These are phyloP conservation scores for Termitomyces sp. DNA, from an alignment of 768 basidiomycete genomes.

Conservation along the genomic window DNA sequence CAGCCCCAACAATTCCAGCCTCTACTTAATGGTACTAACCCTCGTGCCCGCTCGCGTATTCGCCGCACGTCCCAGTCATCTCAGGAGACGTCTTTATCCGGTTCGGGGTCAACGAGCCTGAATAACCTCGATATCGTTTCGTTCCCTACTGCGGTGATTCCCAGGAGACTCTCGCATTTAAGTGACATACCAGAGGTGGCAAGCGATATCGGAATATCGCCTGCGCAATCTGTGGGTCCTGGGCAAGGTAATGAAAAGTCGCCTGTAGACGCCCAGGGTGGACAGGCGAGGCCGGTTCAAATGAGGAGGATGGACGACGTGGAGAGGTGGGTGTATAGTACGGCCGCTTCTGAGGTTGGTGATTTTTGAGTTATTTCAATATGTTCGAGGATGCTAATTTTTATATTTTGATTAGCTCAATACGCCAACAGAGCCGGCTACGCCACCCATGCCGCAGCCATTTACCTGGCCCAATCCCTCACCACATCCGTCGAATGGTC, in stretches of 20 bases:
- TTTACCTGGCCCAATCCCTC: slow-evolving; percentile 4
- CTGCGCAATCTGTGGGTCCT: slow-evolving; percentile 8
- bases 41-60: not conserved
- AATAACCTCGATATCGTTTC: slow-evolving; percentile 14
- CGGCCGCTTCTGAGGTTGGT: slow-evolving; percentile 6
- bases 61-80: slow-evolving; percentile 13
- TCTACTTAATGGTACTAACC: not conserved
- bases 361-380: not conserved
- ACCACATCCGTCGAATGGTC: not conserved
- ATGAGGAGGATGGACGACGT: slow-evolving; percentile 1
- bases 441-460: not conserved
- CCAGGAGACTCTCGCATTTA: not conserved
- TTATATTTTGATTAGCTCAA: not conserved
- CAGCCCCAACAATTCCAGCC: slow-evolving; percentile 16
- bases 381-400: not conserved
- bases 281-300: not conserved
- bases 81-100: slow-evolving; percentile 9
- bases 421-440: slow-evolving; percentile 3
- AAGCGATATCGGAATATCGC: slow-evolving; percentile 8
- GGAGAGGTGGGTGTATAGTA: slow-evolving; percentile 9
- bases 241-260: slow-evolving; percentile 1
- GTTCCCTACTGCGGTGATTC: slow-evolving; percentile 3
- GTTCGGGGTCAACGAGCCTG: slow-evolving; percentile 8
- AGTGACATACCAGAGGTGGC: slow-evolving; percentile 18
- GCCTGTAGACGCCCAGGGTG: not conserved